Evolutionary conservation across 164 flowering plant species (phyloP), one percentile per base, ranked within the genome.

Genomic region (Vitis amurensis): DNA sequence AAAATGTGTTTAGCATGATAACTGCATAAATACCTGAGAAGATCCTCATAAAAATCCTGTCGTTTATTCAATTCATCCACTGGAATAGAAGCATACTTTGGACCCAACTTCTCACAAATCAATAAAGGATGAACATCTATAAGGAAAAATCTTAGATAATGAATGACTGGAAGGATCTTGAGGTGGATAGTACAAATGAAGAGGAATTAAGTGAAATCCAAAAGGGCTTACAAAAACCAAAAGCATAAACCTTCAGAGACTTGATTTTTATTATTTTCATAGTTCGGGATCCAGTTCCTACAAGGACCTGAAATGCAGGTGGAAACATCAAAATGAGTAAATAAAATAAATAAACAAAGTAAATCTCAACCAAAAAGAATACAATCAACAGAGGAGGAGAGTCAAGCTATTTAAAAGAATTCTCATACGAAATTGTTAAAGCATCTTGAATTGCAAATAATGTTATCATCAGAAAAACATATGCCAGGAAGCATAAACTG

Each of bases 271-370:
- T 68, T 65, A 93, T 81, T 70, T 67, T 93, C 93, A 89, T 89
- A 13, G 82, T 85, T 83, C 85, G 89, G 50, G 92, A 90, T 69
- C 98, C 99, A 79, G 93, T 91, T 73, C 91, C 99, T 71, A 95
- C 99, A 76, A 95, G 98, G 31, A 95, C 86, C 99, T 95, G 80
- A 57, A 68, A 77, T 3, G 6, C 29, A 55, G n/a, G 49, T 12
- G 6, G 9, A 62, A 37, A 55, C 48, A 12, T 52, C 50, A 14
- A 50, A 10, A 44, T 23, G 63, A 29, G 37, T 17, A 67, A 17
- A 27, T 3, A 52, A 31, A 44, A 55, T 37, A 56, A 11, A 63
- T 37, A 59, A 55, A 2, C 11, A 56, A 66, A 73, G 14, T 15
- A 57, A 9, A 19, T 4, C 16, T 56, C 16, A 15, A 44, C 9